A percentile compares a stretch with the other conserved stretches of the same genome.
Evolutionary conservation across 371 early-diverging fungal species (phyloP).

Genomic region (Rhizomucor pusillus): DNA sequence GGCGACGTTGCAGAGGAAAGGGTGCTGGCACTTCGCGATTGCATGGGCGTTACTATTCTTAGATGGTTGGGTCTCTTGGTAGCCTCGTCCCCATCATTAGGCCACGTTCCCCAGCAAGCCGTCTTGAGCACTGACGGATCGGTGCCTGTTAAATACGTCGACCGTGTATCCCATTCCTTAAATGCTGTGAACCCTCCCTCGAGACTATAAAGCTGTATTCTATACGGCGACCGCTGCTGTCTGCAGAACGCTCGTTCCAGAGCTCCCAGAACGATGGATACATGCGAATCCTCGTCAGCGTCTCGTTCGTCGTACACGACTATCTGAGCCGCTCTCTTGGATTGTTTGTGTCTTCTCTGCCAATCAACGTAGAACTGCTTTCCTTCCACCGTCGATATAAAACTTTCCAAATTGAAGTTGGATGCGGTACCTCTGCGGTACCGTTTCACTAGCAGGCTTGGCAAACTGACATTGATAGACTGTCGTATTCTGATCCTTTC

Average conservation of each 20-base stretch:
- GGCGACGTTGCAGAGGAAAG: constrained; percentile 12
- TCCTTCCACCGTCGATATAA: constrained; percentile 60
- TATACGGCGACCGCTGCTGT: too few species aligned
- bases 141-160: constrained; percentile 2
- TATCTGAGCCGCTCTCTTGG: constrained; percentile 8
- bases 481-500: constrained; percentile 29
- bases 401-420: constrained; percentile 59
- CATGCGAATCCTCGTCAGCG: constrained; percentile 38
- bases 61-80: too few species aligned
- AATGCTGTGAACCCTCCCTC: constrained; percentile 37
- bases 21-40: constrained; percentile 40
- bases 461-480: constrained; percentile 59
- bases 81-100: background rate
- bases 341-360: constrained; percentile 13
- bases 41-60: constrained; percentile 12
- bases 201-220: background rate
- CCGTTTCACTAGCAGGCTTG: constrained; percentile 55
- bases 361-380: constrained; percentile 30
- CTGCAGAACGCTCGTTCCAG: constrained; percentile 19
- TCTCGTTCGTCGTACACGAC: constrained; percentile 58
- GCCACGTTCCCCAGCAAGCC: too few species aligned
- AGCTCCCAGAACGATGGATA: constrained; percentile 48
- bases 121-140: background rate
- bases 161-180: constrained; percentile 19
- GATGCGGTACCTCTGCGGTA: constrained; percentile 57